A percentile compares a stretch with the other conserved stretches of the same genome.
Conservation (phyloP, 129 eudicot species). For the Pittosporum tobira region DNA sequence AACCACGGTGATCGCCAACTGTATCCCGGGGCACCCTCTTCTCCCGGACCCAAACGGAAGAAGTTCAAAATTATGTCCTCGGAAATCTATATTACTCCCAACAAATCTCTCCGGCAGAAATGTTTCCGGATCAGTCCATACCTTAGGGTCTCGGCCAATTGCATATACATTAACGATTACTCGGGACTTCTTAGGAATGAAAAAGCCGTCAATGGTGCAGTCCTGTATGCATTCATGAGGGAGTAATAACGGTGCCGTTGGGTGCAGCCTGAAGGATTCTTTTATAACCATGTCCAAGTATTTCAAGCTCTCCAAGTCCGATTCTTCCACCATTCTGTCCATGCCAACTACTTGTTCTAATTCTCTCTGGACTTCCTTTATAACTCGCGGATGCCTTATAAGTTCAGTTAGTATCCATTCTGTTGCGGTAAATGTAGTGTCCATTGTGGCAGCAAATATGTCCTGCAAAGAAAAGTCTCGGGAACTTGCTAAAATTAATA, state of each 20-base stretch:
- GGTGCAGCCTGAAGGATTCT: slow-evolving; percentile 42
- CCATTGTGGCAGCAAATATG: slow-evolving; percentile 27
- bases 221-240: slow-evolving; percentile 29
- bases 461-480: no score
- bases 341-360: slow-evolving; percentile 28
- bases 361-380: slow-evolving; percentile 27
- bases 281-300: no score
- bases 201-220: slow-evolving; percentile 18
- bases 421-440: slow-evolving; percentile 19
- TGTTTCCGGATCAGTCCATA: slow-evolving; percentile 30
- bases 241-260: slow-evolving; percentile 28
- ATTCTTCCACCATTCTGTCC: slow-evolving; percentile 30
- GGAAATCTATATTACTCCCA: no score
- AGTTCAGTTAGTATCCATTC: slow-evolving; percentile 38
- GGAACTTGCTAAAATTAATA: no score
- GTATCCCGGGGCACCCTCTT: no score
- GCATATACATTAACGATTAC: slow-evolving; percentile 26
- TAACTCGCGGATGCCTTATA: slow-evolving; percentile 15
- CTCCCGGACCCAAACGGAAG: slow-evolving; percentile 47
- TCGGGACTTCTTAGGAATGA: slow-evolving; percentile 31
- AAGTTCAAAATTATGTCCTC: slow-evolving; percentile 32
- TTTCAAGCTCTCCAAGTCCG: slow-evolving; percentile 22
- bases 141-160: slow-evolving; percentile 30
- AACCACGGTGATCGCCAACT: slow-evolving; percentile 22
- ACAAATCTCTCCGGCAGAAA: slow-evolving; percentile 38